Base-by-base conservation (phyloP, 345 rosid genomes). In the Aquilaria yunnanensis region DNA sequence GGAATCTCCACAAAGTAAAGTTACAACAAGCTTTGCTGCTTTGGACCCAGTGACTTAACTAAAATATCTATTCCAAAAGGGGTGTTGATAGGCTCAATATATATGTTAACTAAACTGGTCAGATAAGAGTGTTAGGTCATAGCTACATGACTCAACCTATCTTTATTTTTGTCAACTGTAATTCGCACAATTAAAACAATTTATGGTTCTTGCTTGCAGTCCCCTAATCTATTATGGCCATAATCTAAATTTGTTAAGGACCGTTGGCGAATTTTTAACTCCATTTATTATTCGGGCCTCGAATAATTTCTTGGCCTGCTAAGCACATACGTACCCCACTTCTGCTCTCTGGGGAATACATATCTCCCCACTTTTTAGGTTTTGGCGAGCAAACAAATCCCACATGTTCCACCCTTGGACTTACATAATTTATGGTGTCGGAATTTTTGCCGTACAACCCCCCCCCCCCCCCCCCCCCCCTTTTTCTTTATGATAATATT, bases 361-460 rank as follows among this genome's bases (percentile, higher is more conserved):
- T 48, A 2, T 16, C 29, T 47, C 23, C 23, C 23, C 23, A 7
- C 12, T 43, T 43, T 48, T 53, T 9, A 51, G 51, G 63, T 5
- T 41, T 58, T 59, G 45, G 12, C 46, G 51, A 61, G 52, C 34
- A 37, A 3, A 23, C 11, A 52, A 30, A 11, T 58, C 66, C 66
- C 51, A 53, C 58, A 47, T 14, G 41, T 41, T 37, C 51, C 59
- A 12, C 51, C 48, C 51, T 30, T 37, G 66, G 29, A 14, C n/a
- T 6, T 10, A 56, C 46, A 12, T 23, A 65, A 45, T 43, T 29
- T 30, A 63, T 60, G 12, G 52, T 64, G 43, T 52, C 34, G 46
- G 54, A 53, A 67, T 67, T 60, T 33, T 16, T 12, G 48, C 47
- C 63, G 11, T 59, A n/a, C 9, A 12, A 11, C 32, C 33, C 60